phyloP scores from a whole-genome alignment of 176 grass and related monocot genomes.

The Triticum aestivum region DNA sequence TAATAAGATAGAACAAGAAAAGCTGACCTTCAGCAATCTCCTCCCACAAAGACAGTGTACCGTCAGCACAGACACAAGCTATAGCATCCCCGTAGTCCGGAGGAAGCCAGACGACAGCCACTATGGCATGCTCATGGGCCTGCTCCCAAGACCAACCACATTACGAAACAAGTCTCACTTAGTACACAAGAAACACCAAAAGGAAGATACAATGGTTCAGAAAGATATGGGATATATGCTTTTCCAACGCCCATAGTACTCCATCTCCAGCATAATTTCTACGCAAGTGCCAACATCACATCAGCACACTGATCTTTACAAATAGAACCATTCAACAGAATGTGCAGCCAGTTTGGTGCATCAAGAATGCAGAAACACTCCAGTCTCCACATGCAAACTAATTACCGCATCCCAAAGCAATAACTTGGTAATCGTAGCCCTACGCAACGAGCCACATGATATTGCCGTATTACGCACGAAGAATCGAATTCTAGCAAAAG shows the following conservation, averaged over 20 bases:
- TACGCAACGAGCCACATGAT: neutral
- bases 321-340: neutral
- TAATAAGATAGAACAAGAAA: neutral
- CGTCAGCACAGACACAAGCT: conserved; percentile 76
- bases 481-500: conserved; percentile 3
- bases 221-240: neutral
- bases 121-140: conserved; percentile 58
- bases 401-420: neutral
- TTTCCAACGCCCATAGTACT: neutral
- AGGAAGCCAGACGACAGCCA: conserved; percentile 72
- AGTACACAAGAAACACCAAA: neutral
- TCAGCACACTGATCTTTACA: neutral
- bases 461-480: neutral
- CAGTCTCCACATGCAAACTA: neutral
- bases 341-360: neutral
- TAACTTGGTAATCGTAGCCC: neutral
- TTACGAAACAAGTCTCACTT: conserved; percentile 6
- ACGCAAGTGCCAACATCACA: neutral
- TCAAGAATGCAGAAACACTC: neutral
- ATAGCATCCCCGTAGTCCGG: conserved; percentile 85
- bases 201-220: neutral
- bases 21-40: conserved; percentile 68
- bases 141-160: conserved; percentile 37
- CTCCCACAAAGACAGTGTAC: conserved; percentile 92
- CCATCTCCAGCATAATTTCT: conserved; percentile 7